phyloP scores from a whole-genome alignment of 2,329 filamentous ascomycete species.

The Trichoderma sp. region DNA sequence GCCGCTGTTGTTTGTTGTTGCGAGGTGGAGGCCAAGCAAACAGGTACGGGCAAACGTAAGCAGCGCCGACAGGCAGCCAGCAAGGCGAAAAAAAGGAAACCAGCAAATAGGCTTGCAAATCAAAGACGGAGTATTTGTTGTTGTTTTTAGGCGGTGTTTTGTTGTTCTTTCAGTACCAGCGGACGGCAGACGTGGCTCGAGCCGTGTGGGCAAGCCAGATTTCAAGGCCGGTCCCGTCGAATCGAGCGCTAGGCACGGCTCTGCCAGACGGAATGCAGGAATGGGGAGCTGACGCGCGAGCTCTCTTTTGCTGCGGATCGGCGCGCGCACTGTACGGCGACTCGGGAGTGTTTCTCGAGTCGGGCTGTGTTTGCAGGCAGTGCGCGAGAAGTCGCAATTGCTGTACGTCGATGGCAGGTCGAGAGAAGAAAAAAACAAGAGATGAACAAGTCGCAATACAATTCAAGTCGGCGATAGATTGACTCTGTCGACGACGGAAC shows the following conservation, averaged over 20 bases:
- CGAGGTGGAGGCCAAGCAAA: slow-evolving; percentile 5
- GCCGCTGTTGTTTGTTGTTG: slow-evolving; percentile 2
- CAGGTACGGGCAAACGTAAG: background rate
- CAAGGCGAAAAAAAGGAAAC: background rate
- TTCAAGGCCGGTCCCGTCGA: background rate
- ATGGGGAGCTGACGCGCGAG: slow-evolving; percentile 20
- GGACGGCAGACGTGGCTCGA: slow-evolving; percentile 17
- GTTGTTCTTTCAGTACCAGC: background rate
- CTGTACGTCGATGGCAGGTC: background rate
- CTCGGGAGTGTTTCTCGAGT: background rate
- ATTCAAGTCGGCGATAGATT: background rate
- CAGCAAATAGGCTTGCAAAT: background rate
- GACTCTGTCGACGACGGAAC: background rate
- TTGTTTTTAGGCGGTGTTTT: slow-evolving; percentile 1
- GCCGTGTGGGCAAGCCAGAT: slow-evolving; percentile 9
- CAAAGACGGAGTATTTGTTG: slow-evolving; percentile 10
- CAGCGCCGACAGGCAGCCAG: background rate
- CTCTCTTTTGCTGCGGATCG: background rate
- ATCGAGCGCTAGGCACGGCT: background rate
- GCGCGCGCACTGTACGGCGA: slow-evolving; percentile 8
- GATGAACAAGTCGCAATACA: slow-evolving; percentile 7
- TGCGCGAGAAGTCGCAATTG: background rate
- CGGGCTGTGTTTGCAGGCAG: background rate
- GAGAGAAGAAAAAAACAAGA: background rate
- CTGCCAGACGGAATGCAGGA: background rate